phyloP scores from a whole-genome alignment of 2,329 filamentous ascomycete genomes.

The Claviceps pazoutovae region DNA sequence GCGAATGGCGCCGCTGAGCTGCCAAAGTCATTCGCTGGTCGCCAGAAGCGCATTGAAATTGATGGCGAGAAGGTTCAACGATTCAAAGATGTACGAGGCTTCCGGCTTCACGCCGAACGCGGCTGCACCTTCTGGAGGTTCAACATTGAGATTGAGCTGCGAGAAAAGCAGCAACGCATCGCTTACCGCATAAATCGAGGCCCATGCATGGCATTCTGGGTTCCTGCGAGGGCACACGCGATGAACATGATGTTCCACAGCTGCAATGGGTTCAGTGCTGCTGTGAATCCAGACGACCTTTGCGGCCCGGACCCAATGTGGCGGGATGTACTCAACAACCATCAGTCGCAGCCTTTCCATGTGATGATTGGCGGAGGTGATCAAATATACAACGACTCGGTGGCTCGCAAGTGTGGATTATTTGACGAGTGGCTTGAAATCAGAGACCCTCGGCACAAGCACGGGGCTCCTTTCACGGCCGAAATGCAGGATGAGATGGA shows the following conservation, averaged over 20 bases:
- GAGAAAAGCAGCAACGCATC: slow-evolving; percentile 64
- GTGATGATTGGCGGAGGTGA: slow-evolving; percentile 97
- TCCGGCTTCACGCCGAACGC: slow-evolving; percentile 69
- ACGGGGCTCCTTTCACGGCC: slow-evolving; percentile 59
- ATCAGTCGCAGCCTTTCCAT: slow-evolving; percentile 86
- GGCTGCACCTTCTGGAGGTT: slow-evolving; percentile 96
- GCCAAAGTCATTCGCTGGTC: slow-evolving; percentile 38
- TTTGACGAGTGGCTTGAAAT: slow-evolving; percentile 79
- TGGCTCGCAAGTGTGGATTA: slow-evolving; percentile 57
- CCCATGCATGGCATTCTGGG: slow-evolving; percentile 84
- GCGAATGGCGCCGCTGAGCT: slow-evolving; percentile 31
- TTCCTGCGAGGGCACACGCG: slow-evolving; percentile 65
- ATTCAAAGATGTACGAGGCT: slow-evolving; percentile 70
- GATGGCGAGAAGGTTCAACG: slow-evolving; percentile 74
- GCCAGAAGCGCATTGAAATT: slow-evolving; percentile 35
- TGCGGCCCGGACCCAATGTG: slow-evolving; percentile 92
- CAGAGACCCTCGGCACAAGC: slow-evolving; percentile 67
- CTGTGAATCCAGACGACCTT: slow-evolving; percentile 63
- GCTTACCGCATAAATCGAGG: slow-evolving; percentile 93
- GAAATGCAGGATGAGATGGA: slow-evolving; percentile 86
- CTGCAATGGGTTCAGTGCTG: slow-evolving; percentile 87
- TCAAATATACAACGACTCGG: slow-evolving; percentile 88
- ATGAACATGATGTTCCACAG: slow-evolving; percentile 99
- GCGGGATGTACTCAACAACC: slow-evolving; percentile 86
- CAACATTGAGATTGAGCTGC: slow-evolving; percentile 83